Evolutionary conservation across 2,329 filamentous ascomycete genomes (phyloP), one percentile per base, ranked within the genome.

Genomic region (Rhytidhysteron rufulum): DNA sequence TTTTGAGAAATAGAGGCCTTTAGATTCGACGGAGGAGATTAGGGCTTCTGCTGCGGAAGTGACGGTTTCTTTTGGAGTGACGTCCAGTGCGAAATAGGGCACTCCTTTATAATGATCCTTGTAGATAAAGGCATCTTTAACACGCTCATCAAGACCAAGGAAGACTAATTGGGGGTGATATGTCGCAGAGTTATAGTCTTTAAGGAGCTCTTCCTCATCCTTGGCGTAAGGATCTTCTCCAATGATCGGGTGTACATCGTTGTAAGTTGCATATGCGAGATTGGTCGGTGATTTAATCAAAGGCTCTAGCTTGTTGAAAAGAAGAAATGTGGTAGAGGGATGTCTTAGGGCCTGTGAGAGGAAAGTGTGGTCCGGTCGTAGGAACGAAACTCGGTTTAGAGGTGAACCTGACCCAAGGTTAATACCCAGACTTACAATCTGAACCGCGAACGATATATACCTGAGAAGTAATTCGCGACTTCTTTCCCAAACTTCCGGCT

Each of bases 21-120:
- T 72, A 42, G 74, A 78, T 57, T 85, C 77, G 48, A 83, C 65
- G 3, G 66, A 67, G 40, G 77, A 69, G 24, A 85, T 75, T 5
- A 90, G 69, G 20, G 70, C 69, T 42, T 79, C 77, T 1, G 82
- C 82, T 31, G 77, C 77, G 3, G 83, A 79, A 42, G 78, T 79
- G 25, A 82, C 69, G 3, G 72, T 72, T 1, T 78, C 83, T 47
- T 77, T 80, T 0, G 88, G 85, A 3, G 90, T 94, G 16, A 95
- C 78, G 61, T 97, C 93, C 10, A 98, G 65, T 2, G 90, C 91
- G 60, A 97, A 98, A 68, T 83, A 94, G 2, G 93, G 90, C 35
- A 77, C 75, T 3, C 91, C 93, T 24, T 73, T 78, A 61, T 95
- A 94, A 38, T 74, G 73, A 34, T 80, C 80, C 44, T 80, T 82